A percentile compares a stretch with the other conserved stretches of the same genome.
phyloP scores from a whole-genome alignment of 2,329 filamentous ascomycete genomes.

The Eurotiales sp. region DNA sequence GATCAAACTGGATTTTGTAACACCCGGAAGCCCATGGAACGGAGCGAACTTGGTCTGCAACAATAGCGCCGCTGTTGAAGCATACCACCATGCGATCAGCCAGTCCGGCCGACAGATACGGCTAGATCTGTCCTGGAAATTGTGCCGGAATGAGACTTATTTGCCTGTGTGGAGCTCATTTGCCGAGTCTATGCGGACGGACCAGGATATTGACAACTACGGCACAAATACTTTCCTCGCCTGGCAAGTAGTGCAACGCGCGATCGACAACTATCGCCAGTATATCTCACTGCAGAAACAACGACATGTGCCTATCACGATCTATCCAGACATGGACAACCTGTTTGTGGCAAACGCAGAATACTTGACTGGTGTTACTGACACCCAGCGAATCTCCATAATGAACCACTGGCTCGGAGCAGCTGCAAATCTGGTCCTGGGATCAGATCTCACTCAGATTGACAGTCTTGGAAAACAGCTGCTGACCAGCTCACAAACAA shows the following conservation, averaged over 20 bases:
- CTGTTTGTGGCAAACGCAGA: constrained; percentile 24
- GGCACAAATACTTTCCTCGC: constrained; percentile 23
- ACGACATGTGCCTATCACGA: constrained; percentile 18
- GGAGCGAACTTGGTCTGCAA: constrained; percentile 20
- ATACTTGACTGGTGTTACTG: constrained; percentile 22
- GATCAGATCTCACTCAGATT: constrained; percentile 24
- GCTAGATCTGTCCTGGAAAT: constrained; percentile 27
- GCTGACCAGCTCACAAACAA: constrained; percentile 17
- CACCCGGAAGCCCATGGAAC: constrained; percentile 23
- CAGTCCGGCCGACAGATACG: constrained; percentile 23
- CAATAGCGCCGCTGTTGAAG: constrained; percentile 19
- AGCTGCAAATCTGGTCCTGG: constrained; percentile 25
- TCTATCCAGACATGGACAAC: constrained; percentile 28
- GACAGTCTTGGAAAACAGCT: constrained; percentile 22
- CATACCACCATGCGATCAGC: constrained; percentile 26
- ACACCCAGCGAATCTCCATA: constrained; percentile 22
- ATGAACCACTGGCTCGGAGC: constrained; percentile 30
- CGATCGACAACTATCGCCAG: constrained; percentile 29
- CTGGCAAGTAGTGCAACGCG: constrained; percentile 23
- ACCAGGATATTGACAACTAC: constrained; percentile 26
- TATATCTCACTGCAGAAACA: constrained; percentile 22
- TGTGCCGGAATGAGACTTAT: constrained; percentile 22
- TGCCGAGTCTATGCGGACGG: constrained; percentile 26
- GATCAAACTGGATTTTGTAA: constrained; percentile 28
- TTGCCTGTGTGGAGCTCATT: constrained; percentile 23